A percentile compares a stretch with the other conserved stretches of the same genome.
These are phyloP conservation scores for Debaryomyces udenii DNA, from an alignment of 1,139 yeast genomes.

Conservation along the genomic window DNA sequence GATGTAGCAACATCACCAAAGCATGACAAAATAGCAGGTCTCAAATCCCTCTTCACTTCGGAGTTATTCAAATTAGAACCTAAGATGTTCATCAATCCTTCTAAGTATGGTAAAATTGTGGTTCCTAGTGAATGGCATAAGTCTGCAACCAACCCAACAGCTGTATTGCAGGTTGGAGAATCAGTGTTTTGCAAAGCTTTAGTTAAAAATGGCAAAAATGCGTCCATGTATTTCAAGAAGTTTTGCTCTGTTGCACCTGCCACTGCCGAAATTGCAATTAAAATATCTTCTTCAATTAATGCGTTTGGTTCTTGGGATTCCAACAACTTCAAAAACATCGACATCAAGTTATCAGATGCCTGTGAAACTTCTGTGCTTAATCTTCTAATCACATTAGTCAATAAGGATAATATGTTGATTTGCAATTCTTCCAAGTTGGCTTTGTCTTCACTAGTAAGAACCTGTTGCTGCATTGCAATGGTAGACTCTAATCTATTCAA, in stretches of 20 bases:
- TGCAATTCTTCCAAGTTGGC: constrained; percentile 87
- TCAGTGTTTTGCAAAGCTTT: constrained; percentile 81
- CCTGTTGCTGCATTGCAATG: constrained; percentile 54
- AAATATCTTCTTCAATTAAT: constrained; percentile 89
- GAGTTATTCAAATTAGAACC: constrained; percentile 70
- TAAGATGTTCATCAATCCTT: constrained; percentile 79
- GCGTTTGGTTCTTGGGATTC: constrained; percentile 67
- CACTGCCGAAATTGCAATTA: constrained; percentile 87
- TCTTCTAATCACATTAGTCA: constrained; percentile 87
- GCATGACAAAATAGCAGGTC: constrained; percentile 89
- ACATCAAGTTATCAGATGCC: constrained; percentile 86
- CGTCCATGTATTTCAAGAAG: constrained; percentile 76
- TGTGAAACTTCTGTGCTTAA: constrained; percentile 64
- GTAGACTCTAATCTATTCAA: constrained; percentile 73
- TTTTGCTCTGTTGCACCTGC: constrained; percentile 75
- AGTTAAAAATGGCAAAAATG: constrained; percentile 79
- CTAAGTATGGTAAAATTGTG: constrained; percentile 71
- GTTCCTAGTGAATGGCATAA: constrained; percentile 88
- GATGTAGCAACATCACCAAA: constrained; percentile 95
- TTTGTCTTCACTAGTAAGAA: constrained; percentile 66
- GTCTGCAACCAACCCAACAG: constrained; percentile 96
- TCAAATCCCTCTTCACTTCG: constrained; percentile 73
- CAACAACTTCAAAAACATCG: constrained; percentile 71
- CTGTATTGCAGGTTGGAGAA: constrained; percentile 80
- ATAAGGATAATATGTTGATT: constrained; percentile 78